Conservation (phyloP, 2,329 filamentous ascomycete genomes). For the Dactylellina sp. region DNA sequence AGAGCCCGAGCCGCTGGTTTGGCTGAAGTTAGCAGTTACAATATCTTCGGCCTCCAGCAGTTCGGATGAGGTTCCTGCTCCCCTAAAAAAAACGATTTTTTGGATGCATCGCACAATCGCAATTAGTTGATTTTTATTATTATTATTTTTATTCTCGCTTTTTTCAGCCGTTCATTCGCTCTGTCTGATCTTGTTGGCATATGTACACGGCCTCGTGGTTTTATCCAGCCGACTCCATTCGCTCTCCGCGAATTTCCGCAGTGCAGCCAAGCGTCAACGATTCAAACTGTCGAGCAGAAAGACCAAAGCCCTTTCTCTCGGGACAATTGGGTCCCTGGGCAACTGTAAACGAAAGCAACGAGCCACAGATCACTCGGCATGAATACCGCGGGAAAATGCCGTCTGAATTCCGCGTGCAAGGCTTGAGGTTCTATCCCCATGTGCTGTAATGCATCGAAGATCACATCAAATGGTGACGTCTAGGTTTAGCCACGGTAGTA, state of each 20-base stretch:
- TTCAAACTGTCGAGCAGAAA: too few species aligned
- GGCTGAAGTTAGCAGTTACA: constrained; percentile 6
- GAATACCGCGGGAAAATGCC: too few species aligned
- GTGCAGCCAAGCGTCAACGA: constrained; percentile 6
- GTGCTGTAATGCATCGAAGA: neutral
- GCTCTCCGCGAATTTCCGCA: constrained; percentile 25
- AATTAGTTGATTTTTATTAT: neutral
- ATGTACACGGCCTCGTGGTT: neutral
- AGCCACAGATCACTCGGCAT: too few species aligned
- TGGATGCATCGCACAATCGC: too few species aligned
- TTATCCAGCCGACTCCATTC: neutral
- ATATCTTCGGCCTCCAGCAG: constrained; percentile 1
- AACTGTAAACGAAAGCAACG: too few species aligned
- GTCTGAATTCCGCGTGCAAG: neutral
- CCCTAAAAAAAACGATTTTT: too few species aligned
- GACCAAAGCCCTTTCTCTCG: too few species aligned
- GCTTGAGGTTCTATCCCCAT: neutral
- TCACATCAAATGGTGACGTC: neutral
- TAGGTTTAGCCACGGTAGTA: constrained; percentile 25
- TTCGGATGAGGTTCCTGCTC: neutral
- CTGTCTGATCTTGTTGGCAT: neutral
- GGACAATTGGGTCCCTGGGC: too few species aligned
- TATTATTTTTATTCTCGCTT: neutral
- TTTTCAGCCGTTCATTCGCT: constrained; percentile 17
- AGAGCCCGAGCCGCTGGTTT: constrained; percentile 20